Evolutionary conservation across 306 rosid species (phyloP), one percentile per base, ranked within the genome.

Genomic region (Begonia loranthoides): DNA sequence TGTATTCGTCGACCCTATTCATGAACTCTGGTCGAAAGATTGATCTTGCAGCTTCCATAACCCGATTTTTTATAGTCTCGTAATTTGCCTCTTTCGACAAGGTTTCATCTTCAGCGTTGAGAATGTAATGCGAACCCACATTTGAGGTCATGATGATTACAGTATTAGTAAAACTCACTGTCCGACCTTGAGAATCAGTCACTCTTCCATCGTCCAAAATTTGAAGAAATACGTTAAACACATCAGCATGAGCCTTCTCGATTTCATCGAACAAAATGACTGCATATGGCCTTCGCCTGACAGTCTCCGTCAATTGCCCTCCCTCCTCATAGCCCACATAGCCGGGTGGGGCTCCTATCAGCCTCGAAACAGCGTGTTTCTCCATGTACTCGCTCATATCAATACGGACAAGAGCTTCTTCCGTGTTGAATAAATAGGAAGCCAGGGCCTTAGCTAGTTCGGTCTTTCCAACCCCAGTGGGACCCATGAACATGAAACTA

Each of bases 321-420:
- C 99, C 99, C 72, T 90, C 99, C 71, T 90, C 99, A 19, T 86
- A 90, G 44, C 99, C 99, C 45, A 86, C 95, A 59, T 90, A 90
- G 64, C 99, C 99, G 43, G 99, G 99, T 15, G 99, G 99, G 60
- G 95, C 99, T 10, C 99, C 99, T 22, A 90, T 90, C 71, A 90
- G 58, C 63, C 99, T 82, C 1, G 95, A 90, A 21, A 86, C 94
- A 0, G 99, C 83, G 53, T 86, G 99, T 62, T 90, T 86, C 65
- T 90, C 99, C 99, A 90, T 90, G 73, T 90, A 90, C 74, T 86
- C 99, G 6, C 99, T 90, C 99, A 90, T 86, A 70, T 90, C 99
- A 39, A 90, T 90, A 21, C 95, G 76, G 56, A 90, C 95, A 34
- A 90, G 95, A 19, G 99, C 94, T 66, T 86, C 99, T 78, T 86